These are phyloP conservation scores for Penicillium corylophilum DNA, from an alignment of 2,329 filamentous ascomycete species.

Conservation along the genomic window DNA sequence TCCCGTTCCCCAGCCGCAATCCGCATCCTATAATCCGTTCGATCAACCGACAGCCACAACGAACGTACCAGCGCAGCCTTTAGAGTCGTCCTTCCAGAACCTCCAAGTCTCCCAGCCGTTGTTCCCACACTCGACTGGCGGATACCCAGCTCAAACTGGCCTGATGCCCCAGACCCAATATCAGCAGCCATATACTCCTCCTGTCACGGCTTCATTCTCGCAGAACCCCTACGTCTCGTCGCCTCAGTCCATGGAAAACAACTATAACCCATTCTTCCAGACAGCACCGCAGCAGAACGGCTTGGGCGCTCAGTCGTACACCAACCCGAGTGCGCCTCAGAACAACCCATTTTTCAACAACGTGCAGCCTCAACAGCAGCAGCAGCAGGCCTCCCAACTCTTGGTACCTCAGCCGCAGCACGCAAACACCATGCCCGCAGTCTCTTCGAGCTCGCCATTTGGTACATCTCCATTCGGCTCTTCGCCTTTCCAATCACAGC, in stretches of 20 bases:
- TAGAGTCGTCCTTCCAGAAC: constrained; percentile 72
- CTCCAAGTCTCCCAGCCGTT: constrained; percentile 70
- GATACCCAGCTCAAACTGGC: constrained; percentile 46
- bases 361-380: constrained; percentile 25
- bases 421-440: constrained; percentile 41
- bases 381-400: constrained; percentile 12
- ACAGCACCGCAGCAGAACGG: constrained; percentile 28
- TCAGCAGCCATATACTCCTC: constrained; percentile 47
- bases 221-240: constrained; percentile 37
- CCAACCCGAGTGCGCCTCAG: constrained; percentile 25
- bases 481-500: constrained; percentile 28
- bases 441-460: constrained; percentile 33
- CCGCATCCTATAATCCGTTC: constrained; percentile 67
- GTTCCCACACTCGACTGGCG: constrained; percentile 75
- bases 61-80: constrained; percentile 31
- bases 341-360: constrained; percentile 39
- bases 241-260: constrained; percentile 35
- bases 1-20: constrained; percentile 26
- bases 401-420: constrained; percentile 28
- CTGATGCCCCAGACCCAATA: constrained; percentile 40
- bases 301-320: constrained; percentile 23
- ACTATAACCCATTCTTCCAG: constrained; percentile 48
- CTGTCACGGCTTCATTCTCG: constrained; percentile 36
- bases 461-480: constrained; percentile 31
- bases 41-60: constrained; percentile 41